phyloP scores from a whole-genome alignment of 148 eudicot genomes.

The Cornus kousa region DNA sequence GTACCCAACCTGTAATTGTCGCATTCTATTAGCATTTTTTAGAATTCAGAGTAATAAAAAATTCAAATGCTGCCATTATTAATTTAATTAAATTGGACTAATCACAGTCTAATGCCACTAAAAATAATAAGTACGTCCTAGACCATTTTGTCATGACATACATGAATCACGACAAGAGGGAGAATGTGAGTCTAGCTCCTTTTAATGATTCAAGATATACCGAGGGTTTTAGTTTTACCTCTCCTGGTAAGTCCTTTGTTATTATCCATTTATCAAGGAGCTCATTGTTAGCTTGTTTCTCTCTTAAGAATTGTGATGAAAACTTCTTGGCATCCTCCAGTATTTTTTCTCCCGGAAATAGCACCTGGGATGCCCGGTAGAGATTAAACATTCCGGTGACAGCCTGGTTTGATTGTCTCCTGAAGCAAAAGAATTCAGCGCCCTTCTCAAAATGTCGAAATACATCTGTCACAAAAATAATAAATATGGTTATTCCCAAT shows the following conservation, averaged over 20 bases:
- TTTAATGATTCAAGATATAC: too few relatives aligned
- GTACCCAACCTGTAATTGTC: constrained; percentile 52
- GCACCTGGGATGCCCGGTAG: constrained; percentile 62
- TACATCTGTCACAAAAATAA: constrained; percentile 38
- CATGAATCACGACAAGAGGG: too few relatives aligned
- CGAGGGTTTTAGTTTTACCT: constrained; percentile 29
- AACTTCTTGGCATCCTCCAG: constrained; percentile 56
- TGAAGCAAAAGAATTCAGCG: constrained; percentile 47
- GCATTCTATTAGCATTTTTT: too few relatives aligned
- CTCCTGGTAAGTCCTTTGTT: constrained; percentile 59
- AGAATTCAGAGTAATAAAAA: too few relatives aligned
- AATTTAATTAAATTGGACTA: too few relatives aligned
- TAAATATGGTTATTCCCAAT: too few relatives aligned
- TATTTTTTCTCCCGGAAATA: constrained; percentile 53
- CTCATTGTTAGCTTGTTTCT: constrained; percentile 46
- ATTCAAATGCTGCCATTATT: too few relatives aligned
- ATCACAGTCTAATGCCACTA: too few relatives aligned
- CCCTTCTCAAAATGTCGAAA: constrained; percentile 52
- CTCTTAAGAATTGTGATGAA: constrained; percentile 44
- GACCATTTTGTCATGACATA: too few relatives aligned
- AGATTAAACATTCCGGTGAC: constrained; percentile 53
- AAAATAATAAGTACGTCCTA: too few relatives aligned
- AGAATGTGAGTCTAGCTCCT: too few relatives aligned
- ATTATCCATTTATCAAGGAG: constrained; percentile 77
- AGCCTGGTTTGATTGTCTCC: constrained; percentile 48